Conservation (phyloP, 2,329 filamentous ascomycete genomes). For the Zymoseptoria brevis region DNA sequence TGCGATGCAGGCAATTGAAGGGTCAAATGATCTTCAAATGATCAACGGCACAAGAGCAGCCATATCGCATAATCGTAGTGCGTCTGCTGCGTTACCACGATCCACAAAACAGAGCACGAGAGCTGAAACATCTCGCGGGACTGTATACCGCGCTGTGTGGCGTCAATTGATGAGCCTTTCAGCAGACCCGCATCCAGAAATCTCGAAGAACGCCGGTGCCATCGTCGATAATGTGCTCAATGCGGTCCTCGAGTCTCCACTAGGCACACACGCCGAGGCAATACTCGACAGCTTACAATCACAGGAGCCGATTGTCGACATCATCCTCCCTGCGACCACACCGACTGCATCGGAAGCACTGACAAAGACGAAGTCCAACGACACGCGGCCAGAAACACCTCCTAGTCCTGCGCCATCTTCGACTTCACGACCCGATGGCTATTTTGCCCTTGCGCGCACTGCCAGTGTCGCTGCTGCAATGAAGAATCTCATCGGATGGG, state of each 20-base stretch:
- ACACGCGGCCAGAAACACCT: slow-evolving; percentile 39
- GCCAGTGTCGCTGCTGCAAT: slow-evolving; percentile 58
- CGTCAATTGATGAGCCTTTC: slow-evolving; percentile 85
- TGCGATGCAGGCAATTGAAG: slow-evolving; percentile 10
- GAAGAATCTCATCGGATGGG: slow-evolving; percentile 49
- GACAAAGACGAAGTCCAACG: slow-evolving; percentile 35
- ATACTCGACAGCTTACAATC: slow-evolving; percentile 51
- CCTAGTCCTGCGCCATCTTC: slow-evolving; percentile 39
- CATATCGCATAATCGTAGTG: slow-evolving; percentile 13
- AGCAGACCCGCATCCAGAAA: slow-evolving; percentile 89
- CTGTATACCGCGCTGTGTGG: slow-evolving; percentile 89
- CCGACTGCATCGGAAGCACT: slow-evolving; percentile 15
- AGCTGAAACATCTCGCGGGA: slow-evolving; percentile 61
- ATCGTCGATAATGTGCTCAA: slow-evolving; percentile 81
- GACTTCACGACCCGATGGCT: slow-evolving; percentile 48
- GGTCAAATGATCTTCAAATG: slow-evolving; percentile 2
- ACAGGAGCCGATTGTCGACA: slow-evolving; percentile 41
- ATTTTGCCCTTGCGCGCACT: slow-evolving; percentile 55
- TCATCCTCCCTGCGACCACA: slow-evolving; percentile 7
- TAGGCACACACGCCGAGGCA: slow-evolving; percentile 61
- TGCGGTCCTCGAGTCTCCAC: slow-evolving; percentile 65
- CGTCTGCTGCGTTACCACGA: slow-evolving; percentile 10
- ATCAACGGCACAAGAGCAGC: slow-evolving; percentile 10
- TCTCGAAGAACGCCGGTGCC: slow-evolving; percentile 74
- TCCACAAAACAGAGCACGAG: slow-evolving; percentile 38